These are phyloP conservation scores for Solanum etuberosum DNA, from an alignment of 257 asterid species.

Conservation along the genomic window DNA sequence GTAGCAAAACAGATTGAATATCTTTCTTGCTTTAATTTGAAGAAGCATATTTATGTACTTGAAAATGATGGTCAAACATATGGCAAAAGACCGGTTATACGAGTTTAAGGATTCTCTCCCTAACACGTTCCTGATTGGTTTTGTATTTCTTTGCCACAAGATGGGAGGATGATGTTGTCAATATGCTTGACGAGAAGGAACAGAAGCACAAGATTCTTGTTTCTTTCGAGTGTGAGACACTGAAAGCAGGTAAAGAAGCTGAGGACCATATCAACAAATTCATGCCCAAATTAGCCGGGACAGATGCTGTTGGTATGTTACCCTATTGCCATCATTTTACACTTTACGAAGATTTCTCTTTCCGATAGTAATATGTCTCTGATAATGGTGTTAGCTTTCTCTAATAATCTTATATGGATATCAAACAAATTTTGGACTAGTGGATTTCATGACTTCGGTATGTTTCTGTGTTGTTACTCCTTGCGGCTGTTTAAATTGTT, in stretches of 20 bases:
- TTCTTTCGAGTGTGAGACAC: constrained; percentile 83
- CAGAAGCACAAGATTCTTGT: constrained; percentile 36
- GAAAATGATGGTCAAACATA: background rate
- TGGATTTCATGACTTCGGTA: background rate
- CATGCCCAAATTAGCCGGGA: constrained; percentile 93
- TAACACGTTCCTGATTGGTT: background rate
- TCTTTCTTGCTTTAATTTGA: background rate
- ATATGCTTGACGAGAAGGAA: constrained; percentile 73
- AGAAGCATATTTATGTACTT: background rate
- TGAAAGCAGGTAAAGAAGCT: constrained; percentile 84
- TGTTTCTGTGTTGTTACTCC: background rate
- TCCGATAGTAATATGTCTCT: background rate
- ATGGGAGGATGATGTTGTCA: constrained; percentile 88
- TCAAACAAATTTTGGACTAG: background rate
- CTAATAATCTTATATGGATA: background rate
- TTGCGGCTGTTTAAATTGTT: background rate
- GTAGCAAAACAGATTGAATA: background rate
- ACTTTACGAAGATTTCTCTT: background rate
- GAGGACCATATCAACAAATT: constrained; percentile 78
- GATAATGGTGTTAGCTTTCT: background rate
- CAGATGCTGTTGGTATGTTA: constrained; percentile 77
- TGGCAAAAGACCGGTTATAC: background rate
- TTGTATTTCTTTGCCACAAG: constrained; percentile 25
- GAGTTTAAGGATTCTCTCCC: background rate
- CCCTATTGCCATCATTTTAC: background rate